Percentiles rank a stretch among this genome's conserved stretches.
phyloP scores from a whole-genome alignment of 2,329 filamentous ascomycete species.

The Venturia nashicola region DNA sequence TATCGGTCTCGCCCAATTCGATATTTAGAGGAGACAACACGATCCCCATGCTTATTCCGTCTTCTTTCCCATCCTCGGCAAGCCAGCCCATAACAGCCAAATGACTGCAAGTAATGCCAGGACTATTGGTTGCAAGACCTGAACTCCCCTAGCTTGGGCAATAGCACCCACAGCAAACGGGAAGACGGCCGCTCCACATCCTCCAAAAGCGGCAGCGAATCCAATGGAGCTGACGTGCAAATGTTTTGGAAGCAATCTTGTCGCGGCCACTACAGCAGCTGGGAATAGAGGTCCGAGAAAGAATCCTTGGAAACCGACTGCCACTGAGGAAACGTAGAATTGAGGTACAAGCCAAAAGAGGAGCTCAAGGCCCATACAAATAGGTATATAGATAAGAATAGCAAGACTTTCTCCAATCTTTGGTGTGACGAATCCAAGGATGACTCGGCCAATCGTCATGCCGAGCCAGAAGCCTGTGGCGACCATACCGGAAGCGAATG shows the following conservation, averaged over 20 bases:
- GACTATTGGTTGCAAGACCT: conserved; percentile 48
- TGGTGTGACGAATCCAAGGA: conserved; percentile 66
- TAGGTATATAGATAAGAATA: conserved; percentile 48
- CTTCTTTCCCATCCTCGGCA: conserved; percentile 35
- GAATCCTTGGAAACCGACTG: conserved; percentile 62
- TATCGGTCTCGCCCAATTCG: too few species aligned
- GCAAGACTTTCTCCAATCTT: conserved; percentile 56
- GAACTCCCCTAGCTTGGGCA: conserved; percentile 47
- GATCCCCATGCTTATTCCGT: conserved; percentile 15
- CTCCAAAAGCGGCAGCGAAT: conserved; percentile 67
- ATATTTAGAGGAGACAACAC: too few species aligned
- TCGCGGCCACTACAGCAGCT: conserved; percentile 58
- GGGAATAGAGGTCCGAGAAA: conserved; percentile 73
- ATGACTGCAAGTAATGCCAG: conserved; percentile 40
- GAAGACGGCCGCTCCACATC: conserved; percentile 56
- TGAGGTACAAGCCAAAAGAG: conserved; percentile 73
- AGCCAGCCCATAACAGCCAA: conserved; percentile 37
- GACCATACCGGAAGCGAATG: conserved; percentile 62
- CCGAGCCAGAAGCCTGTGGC: conserved; percentile 79
- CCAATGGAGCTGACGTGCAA: conserved; percentile 72
- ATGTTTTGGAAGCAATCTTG: conserved; percentile 59
- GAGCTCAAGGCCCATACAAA: conserved; percentile 53
- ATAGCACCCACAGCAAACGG: conserved; percentile 57
- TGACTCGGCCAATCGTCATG: conserved; percentile 59
- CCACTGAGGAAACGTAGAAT: conserved; percentile 61